These are phyloP conservation scores for Neolentinus lepideus DNA, from an alignment of 1,284 basidiomycete species.

Conservation along the genomic window DNA sequence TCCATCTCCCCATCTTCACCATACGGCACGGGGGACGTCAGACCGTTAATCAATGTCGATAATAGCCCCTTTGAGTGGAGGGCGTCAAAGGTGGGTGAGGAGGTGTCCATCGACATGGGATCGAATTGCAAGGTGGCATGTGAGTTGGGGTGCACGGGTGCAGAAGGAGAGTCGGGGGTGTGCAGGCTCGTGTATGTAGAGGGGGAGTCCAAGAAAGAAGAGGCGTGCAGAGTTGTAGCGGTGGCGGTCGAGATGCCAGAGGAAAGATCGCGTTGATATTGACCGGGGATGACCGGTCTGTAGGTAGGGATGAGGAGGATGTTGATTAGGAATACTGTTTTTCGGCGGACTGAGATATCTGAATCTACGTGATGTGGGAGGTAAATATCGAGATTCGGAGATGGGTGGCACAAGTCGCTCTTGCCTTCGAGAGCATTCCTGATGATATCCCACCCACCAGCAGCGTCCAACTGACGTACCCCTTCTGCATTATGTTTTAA, in stretches of 20 bases:
- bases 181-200: slow-evolving; percentile 6
- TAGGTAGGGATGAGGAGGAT: slow-evolving; percentile 62
- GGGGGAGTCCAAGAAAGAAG: slow-evolving; percentile 9
- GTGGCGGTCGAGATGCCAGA: slow-evolving; percentile 13
- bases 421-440: slow-evolving; percentile 55
- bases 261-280: not conserved
- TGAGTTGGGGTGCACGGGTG: slow-evolving; percentile 58
- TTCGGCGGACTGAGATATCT: slow-evolving; percentile 73
- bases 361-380: slow-evolving; percentile 58
- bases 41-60: slow-evolving; percentile 29
- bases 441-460: slow-evolving; percentile 69
- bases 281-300: not conserved
- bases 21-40: slow-evolving; percentile 50
- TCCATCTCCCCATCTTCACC: slow-evolving; percentile 66
- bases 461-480: slow-evolving; percentile 47
- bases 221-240: slow-evolving; percentile 8
- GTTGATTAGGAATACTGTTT: slow-evolving; percentile 80
- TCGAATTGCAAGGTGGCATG: slow-evolving; percentile 53
- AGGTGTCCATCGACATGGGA: slow-evolving; percentile 44
- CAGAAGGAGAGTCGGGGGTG: slow-evolving; percentile 4
- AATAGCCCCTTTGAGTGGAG: slow-evolving; percentile 37
- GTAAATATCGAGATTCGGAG: too few relatives aligned
- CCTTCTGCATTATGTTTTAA: slow-evolving; percentile 80
- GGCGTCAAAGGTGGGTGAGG: slow-evolving; percentile 37
- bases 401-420: too few relatives aligned